Evolutionary conservation across 768 basidiomycete species (phyloP).

Genomic region (Cantharellus anzutake): DNA sequence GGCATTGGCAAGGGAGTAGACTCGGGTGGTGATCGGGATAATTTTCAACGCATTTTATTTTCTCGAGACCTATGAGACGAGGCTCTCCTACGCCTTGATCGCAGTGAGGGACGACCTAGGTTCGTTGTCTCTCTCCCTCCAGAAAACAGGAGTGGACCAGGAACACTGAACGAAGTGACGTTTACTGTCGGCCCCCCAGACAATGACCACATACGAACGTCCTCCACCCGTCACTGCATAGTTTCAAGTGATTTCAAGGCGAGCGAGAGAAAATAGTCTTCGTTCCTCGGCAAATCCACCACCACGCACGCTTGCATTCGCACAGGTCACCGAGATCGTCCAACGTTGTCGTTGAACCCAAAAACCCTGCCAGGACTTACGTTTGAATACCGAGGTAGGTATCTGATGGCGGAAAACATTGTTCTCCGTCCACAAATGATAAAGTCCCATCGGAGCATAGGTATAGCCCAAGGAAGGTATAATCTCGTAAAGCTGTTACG

Average conservation of each 20-base stretch:
- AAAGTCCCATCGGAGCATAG: conserved; percentile 25
- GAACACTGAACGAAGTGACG: neutral
- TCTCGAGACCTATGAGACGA: neutral
- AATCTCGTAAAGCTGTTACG: too few species aligned
- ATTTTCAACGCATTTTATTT: conserved; percentile 84
- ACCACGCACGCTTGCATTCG: conserved; percentile 13
- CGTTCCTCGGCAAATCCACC: neutral
- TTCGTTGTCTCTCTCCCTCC: neutral
- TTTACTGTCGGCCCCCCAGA: neutral
- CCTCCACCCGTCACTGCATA: neutral
- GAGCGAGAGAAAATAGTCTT: neutral
- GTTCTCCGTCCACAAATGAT: conserved; percentile 18
- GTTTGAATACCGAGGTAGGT: conserved; percentile 53
- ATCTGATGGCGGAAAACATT: conserved; percentile 38
- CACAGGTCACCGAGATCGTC: conserved; percentile 29
- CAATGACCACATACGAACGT: neutral
- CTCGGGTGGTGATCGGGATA: conserved; percentile 88
- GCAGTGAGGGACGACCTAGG: neutral
- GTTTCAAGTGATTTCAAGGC: neutral
- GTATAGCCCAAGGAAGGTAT: conserved; percentile 51
- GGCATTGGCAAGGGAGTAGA: conserved; percentile 54
- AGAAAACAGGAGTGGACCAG: neutral
- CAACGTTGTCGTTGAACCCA: conserved; percentile 44
- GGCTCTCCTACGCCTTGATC: neutral
- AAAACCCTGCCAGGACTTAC: conserved; percentile 31